These are phyloP conservation scores for Phytopythium sindhum DNA, from an alignment of 352 stramenopile species.

Conservation along the genomic window DNA sequence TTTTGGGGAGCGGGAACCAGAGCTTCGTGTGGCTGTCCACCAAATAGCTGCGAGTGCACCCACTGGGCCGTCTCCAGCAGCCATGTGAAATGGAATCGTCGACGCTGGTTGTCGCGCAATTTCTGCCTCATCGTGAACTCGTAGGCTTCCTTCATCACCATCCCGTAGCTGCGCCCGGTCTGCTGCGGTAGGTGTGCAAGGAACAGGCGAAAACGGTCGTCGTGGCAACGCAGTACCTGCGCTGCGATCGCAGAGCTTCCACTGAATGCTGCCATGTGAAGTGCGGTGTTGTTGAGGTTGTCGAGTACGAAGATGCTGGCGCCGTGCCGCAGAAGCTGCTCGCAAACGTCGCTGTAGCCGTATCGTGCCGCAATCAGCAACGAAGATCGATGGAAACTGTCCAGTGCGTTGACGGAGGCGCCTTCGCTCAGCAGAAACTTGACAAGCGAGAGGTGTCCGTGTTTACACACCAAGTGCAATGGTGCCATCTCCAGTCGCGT, in stretches of 20 bases:
- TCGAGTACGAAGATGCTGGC: constrained; percentile 49
- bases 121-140: constrained; percentile 52
- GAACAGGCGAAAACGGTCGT: constrained; percentile 47
- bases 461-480: constrained; percentile 54
- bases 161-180: constrained; percentile 26
- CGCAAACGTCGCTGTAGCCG: constrained; percentile 45
- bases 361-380: constrained; percentile 57
- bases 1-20: constrained; percentile 28
- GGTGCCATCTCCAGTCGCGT: constrained; percentile 36
- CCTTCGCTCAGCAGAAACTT: constrained; percentile 46
- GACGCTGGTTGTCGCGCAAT: constrained; percentile 57
- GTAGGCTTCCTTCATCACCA: constrained; percentile 37
- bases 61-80: constrained; percentile 48
- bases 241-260: constrained; percentile 36
- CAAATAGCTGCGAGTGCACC: constrained; percentile 36
- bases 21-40: constrained; percentile 4
- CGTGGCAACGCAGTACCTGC: constrained; percentile 40
- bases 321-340: constrained; percentile 35
- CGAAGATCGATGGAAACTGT: constrained; percentile 54
- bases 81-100: constrained; percentile 64
- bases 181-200: constrained; percentile 32
- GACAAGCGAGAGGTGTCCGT: constrained; percentile 35
- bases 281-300: constrained; percentile 58
- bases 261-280: constrained; percentile 67
- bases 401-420: constrained; percentile 36